Evolutionary conservation across 805 yeast genomes (phyloP).

Genomic region (Teunomyces funiuensis): DNA sequence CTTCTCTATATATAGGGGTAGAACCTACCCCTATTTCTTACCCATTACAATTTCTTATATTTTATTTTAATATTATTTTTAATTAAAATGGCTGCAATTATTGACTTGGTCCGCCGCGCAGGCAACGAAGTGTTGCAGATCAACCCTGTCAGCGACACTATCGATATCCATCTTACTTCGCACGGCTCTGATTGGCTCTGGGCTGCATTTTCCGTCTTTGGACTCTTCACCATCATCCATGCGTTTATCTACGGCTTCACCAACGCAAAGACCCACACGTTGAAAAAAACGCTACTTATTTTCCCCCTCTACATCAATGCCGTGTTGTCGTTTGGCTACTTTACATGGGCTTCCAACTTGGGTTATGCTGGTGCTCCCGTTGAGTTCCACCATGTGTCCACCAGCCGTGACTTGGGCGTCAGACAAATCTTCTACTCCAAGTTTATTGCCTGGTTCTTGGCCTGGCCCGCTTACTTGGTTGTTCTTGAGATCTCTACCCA

Average conservation of each 20-base stretch:
- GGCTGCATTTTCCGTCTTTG: constrained; percentile 56
- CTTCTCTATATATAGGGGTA: constrained; percentile 5
- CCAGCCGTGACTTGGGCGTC: constrained; percentile 23
- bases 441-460: constrained; percentile 57
- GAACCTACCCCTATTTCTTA: constrained; percentile 1
- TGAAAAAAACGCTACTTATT: constrained; percentile 34
- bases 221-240: constrained; percentile 33
- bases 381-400: constrained; percentile 50
- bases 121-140: constrained; percentile 40
- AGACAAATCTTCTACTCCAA: constrained; percentile 60
- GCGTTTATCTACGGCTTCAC: constrained; percentile 24
- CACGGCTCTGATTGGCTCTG: constrained; percentile 71
- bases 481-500: constrained; percentile 31
- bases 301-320: constrained; percentile 45
- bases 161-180: constrained; percentile 52
- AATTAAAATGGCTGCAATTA: constrained; percentile 5
- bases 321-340: constrained; percentile 49
- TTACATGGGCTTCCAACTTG: constrained; percentile 56
- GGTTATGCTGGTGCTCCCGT: constrained; percentile 51
- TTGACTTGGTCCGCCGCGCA: constrained; percentile 6
- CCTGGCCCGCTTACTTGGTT: constrained; percentile 46
- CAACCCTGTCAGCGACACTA: constrained; percentile 39
- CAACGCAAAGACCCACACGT: constrained; percentile 17
- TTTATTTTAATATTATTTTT: neutral
- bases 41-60: neutral